A percentile compares a stretch with the other conserved stretches of the same genome.
Evolutionary conservation across 2,329 filamentous ascomycete genomes (phyloP).

Genomic region (Coniochaeta hoffmannii): DNA sequence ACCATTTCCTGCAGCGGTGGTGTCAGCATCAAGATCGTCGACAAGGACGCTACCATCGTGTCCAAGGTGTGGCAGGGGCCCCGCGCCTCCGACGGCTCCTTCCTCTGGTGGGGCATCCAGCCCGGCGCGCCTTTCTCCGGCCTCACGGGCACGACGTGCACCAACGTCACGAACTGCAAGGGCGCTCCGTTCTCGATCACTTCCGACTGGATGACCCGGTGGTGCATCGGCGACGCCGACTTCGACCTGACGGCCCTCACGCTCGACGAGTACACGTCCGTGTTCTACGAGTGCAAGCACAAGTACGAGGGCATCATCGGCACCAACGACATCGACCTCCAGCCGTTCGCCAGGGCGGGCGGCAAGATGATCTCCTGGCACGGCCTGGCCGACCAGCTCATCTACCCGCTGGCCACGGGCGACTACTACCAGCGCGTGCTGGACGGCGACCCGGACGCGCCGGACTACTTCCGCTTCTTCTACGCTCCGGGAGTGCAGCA

Average conservation of each 20-base stretch:
- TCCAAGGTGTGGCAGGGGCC: conserved; percentile 11
- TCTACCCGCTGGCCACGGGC: neutral
- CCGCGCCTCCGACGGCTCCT: conserved; percentile 3
- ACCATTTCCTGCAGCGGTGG: conserved; percentile 4
- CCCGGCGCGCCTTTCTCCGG: conserved; percentile 7
- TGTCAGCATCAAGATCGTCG: neutral
- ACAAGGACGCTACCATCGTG: conserved; percentile 6
- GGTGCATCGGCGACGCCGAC: conserved; percentile 7
- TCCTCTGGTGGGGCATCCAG: conserved; percentile 11
- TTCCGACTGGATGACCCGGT: conserved; percentile 7
- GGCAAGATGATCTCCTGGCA: conserved; percentile 46
- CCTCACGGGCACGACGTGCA: conserved; percentile 3
- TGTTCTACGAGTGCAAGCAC: conserved; percentile 3
- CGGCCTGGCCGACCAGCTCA: conserved; percentile 20
- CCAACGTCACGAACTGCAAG: neutral
- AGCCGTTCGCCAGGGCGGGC: conserved; percentile 31
- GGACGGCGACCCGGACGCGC: neutral
- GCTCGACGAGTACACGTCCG: neutral
- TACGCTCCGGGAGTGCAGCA: neutral
- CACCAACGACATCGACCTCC: conserved; percentile 31
- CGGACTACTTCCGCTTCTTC: neutral
- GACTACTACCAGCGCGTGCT: neutral
- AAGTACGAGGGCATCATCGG: conserved; percentile 7
- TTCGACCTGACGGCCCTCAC: conserved; percentile 7
- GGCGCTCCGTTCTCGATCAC: neutral